These are phyloP conservation scores for Monoraphidium neglectum DNA, from an alignment of 139 green algal genomes.

Conservation along the genomic window DNA sequence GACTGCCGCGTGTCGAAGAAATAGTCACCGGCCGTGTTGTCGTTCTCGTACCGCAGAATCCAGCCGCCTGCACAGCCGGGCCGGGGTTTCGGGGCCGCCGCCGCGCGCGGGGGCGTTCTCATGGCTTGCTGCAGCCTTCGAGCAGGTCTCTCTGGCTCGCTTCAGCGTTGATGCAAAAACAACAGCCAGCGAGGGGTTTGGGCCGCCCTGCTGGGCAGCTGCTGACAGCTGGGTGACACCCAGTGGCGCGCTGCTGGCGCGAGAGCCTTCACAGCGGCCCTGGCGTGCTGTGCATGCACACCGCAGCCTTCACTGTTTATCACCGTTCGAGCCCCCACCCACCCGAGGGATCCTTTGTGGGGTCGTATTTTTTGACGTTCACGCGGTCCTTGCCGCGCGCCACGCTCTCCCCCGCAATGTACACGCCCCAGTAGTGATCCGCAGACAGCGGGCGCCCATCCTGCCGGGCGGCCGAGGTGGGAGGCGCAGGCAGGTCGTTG, in stretches of 20 bases:
- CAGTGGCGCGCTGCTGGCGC: too few species aligned
- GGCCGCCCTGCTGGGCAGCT: too few species aligned
- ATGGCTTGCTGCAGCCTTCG: neutral
- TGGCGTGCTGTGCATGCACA: neutral
- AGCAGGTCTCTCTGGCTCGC: too few species aligned
- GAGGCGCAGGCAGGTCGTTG: too few species aligned
- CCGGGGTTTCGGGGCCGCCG: too few species aligned
- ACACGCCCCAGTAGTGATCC: constrained; percentile 43
- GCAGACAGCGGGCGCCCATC: constrained; percentile 7
- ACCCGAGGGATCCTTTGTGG: constrained; percentile 31
- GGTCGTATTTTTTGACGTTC: constrained; percentile 22
- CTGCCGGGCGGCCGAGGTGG: too few species aligned
- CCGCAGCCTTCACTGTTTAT: neutral
- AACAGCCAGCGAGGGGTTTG: too few species aligned
- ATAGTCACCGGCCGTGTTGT: constrained; percentile 39
- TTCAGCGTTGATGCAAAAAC: too few species aligned
- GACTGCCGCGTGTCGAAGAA: constrained; percentile 13
- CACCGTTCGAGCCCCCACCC: neutral
- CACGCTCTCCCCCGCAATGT: constrained; percentile 33
- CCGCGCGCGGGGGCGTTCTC: neutral
- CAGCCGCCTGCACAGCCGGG: constrained; percentile 47
- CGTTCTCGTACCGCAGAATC: constrained; percentile 49
- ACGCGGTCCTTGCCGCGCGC: constrained; percentile 19
- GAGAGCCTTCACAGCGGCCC: too few species aligned
- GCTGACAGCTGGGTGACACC: too few species aligned